Evolutionary conservation across 192 early-diverging fungal species (phyloP).

Genomic region (Radiomyces spectabilis): DNA sequence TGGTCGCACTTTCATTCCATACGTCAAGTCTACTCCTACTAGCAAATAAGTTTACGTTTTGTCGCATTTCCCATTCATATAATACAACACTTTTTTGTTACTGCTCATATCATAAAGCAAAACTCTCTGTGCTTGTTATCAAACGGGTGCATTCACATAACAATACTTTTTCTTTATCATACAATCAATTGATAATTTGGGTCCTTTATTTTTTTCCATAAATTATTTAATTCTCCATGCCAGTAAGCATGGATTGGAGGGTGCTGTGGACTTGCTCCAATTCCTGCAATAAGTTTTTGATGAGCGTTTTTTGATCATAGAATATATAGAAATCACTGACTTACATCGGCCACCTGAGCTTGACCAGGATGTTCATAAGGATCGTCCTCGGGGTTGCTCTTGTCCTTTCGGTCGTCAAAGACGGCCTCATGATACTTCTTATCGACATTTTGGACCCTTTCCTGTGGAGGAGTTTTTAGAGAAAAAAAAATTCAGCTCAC

Average conservation of each 20-base stretch:
- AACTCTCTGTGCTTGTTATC: background rate
- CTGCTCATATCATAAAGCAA: too few species aligned
- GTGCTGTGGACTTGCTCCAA: constrained; percentile 4
- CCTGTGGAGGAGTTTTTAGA: too few species aligned
- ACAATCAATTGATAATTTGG: background rate
- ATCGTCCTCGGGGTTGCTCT: background rate
- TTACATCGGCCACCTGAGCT: constrained; percentile 7
- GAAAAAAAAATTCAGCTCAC: too few species aligned
- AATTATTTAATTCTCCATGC: background rate
- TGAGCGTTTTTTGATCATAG: background rate
- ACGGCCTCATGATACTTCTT: background rate
- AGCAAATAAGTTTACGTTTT: constrained; percentile 18
- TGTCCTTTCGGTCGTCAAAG: background rate
- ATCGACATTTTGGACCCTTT: background rate
- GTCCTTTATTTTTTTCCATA: background rate
- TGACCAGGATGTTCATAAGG: constrained; percentile 13
- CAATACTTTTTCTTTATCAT: background rate
- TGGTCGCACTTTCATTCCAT: constrained; percentile 87
- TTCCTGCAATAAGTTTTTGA: background rate
- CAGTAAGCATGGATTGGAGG: constrained; percentile 4
- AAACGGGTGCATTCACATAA: constrained; percentile 1
- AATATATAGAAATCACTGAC: background rate
- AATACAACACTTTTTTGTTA: too few species aligned
- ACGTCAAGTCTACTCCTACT: constrained; percentile 38
- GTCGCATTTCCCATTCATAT: too few species aligned